A percentile compares a stretch with the other conserved stretches of the same genome.
phyloP scores from a whole-genome alignment of 805 yeast species.

The Tetrapisispora arboricola region DNA sequence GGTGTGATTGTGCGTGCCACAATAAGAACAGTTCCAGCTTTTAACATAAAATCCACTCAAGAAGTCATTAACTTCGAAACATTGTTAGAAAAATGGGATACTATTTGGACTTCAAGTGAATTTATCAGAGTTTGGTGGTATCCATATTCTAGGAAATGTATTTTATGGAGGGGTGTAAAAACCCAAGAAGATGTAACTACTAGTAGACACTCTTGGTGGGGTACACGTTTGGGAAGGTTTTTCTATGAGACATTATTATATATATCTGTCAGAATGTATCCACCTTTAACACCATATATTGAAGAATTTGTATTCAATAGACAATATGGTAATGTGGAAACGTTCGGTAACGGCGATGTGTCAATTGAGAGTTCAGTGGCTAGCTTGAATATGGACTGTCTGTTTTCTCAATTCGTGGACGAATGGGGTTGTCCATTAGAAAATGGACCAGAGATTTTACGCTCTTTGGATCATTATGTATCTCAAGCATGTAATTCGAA shows the following conservation, averaged over 20 bases:
- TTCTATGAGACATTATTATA: conserved; percentile 73
- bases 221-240: conserved; percentile 64
- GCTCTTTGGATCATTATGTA: conserved; percentile 52
- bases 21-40: conserved; percentile 71
- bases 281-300: conserved; percentile 71
- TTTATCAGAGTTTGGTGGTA: conserved; percentile 96
- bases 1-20: conserved; percentile 86
- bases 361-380: conserved; percentile 75
- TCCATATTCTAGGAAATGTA: conserved; percentile 79
- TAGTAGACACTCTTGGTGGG: conserved; percentile 77
- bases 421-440: conserved; percentile 94
- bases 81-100: conserved; percentile 61
- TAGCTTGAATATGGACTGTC: conserved; percentile 90
- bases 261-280: conserved; percentile 63
- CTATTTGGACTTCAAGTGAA: conserved; percentile 81
- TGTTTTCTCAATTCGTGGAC: conserved; percentile 85
- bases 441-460: conserved; percentile 63
- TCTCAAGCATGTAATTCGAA: conserved; percentile 46
- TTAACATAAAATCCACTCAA: conserved; percentile 68
- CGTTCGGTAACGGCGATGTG: conserved; percentile 41
- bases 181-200: conserved; percentile 51
- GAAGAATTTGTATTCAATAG: conserved; percentile 78
- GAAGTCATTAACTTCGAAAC: conserved; percentile 74
- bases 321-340: conserved; percentile 61
- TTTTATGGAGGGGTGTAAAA: conserved; percentile 83